phyloP scores from a whole-genome alignment of 495 filamentous ascomycete genomes.

The Talaromyces nanjingensis region DNA sequence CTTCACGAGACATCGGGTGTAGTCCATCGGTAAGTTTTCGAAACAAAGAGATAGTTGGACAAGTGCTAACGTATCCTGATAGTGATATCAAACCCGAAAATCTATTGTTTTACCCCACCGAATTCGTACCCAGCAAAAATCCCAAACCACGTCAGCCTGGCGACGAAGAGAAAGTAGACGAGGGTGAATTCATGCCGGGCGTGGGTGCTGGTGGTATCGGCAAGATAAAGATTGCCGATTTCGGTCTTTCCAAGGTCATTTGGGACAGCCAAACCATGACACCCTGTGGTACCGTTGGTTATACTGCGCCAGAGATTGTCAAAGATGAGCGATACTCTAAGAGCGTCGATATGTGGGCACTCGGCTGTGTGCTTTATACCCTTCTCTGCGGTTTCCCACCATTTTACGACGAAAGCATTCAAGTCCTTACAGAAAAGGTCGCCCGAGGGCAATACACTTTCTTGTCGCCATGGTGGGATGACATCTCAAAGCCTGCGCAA shows the following conservation, averaged over 20 bases:
- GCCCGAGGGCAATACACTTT: conserved; percentile 96
- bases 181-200: conserved; percentile 85
- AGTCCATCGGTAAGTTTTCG: conserved; percentile 79
- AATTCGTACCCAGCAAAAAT: conserved; percentile 70
- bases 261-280: conserved; percentile 99
- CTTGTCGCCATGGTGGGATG: conserved; percentile 98
- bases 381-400: conserved; percentile 95
- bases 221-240: conserved; percentile 93
- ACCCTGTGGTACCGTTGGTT: conserved; percentile 94
- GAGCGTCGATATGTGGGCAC: conserved; percentile 98
- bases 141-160: conserved; percentile 73
- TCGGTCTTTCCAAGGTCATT: conserved; percentile 93
- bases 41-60: background rate
- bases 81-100: conserved; percentile 99
- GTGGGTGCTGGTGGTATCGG: conserved; percentile 90
- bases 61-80: conserved; percentile 19
- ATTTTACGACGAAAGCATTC: conserved; percentile 98
- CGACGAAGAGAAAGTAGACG: conserved; percentile 95
- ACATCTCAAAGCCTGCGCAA: conserved; percentile 92
- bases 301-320: conserved; percentile 98
- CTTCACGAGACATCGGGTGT: conserved; percentile 91
- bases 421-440: conserved; percentile 95
- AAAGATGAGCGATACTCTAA: conserved; percentile 99
- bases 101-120: conserved; percentile 81
- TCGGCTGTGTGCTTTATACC: conserved; percentile 96